A percentile compares a stretch with the other conserved stretches of the same genome.
phyloP scores from a whole-genome alignment of 2,329 filamentous ascomycete genomes.

The Golovinomyces cichoracearum region DNA sequence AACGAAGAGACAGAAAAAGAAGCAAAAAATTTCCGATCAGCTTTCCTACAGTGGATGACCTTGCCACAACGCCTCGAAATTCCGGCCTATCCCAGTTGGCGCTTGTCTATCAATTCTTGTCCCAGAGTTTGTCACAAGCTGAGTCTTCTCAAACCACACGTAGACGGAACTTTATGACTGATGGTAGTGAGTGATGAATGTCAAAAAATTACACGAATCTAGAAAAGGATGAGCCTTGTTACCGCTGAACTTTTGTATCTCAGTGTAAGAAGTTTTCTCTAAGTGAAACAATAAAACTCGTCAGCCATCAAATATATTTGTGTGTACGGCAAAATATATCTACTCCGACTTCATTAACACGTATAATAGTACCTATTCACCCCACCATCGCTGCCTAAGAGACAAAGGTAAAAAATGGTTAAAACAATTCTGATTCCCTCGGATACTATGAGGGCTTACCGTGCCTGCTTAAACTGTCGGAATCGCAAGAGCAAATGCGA shows the following conservation, averaged over 20 bases:
- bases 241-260: no score
- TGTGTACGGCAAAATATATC: no score
- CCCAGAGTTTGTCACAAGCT: not conserved
- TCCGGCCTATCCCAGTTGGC: not conserved
- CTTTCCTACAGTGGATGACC: no score
- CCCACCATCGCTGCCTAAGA: not conserved
- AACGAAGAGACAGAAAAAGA: no score
- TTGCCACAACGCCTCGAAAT: not conserved
- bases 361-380: no score
- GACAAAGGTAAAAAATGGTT: not conserved
- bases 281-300: not conserved
- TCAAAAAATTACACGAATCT: not conserved
- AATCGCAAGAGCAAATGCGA: conserved; percentile 15
- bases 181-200: not conserved
- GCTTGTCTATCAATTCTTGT: not conserved
- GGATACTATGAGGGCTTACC: conserved; percentile 15
- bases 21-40: no score
- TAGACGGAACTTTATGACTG: not conserved
- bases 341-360: no score
- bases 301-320: not conserved
- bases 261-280: not conserved
- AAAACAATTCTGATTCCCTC: conserved; percentile 4
- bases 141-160: not conserved
- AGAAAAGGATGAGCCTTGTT: no score
- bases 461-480: conserved; percentile 14